These are phyloP conservation scores for Aspergillus bertholletiae DNA, from an alignment of 495 filamentous ascomycete genomes.

Conservation along the genomic window DNA sequence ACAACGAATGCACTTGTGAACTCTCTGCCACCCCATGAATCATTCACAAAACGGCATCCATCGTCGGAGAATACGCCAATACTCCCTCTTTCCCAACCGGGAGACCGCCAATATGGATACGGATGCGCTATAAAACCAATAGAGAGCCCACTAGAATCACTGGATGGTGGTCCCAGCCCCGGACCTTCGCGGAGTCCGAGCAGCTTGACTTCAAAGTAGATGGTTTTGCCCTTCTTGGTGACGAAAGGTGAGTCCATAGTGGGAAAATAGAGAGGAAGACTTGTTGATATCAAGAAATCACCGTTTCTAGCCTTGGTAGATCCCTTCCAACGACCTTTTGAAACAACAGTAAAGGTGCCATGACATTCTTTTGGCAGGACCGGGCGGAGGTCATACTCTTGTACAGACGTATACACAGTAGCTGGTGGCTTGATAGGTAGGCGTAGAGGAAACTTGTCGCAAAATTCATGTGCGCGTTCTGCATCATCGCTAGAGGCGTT, in stretches of 20 bases:
- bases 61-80: constrained; percentile 91
- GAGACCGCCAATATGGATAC: constrained; percentile 82
- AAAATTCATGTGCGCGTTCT: constrained; percentile 71
- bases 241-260: constrained; percentile 61
- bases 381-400: constrained; percentile 41
- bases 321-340: constrained; percentile 42
- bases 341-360: constrained; percentile 34
- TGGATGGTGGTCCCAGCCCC: constrained; percentile 14
- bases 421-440: constrained; percentile 46
- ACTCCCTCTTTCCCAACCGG: constrained; percentile 85
- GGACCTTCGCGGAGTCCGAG: constrained; percentile 36
- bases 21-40: constrained; percentile 74
- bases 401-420: constrained; percentile 36
- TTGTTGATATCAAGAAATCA: constrained; percentile 54
- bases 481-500: constrained; percentile 71
- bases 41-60: constrained; percentile 82
- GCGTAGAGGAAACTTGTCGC: constrained; percentile 58
- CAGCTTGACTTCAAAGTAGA: constrained; percentile 79
- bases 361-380: constrained; percentile 43
- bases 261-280: constrained; percentile 74
- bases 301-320: constrained; percentile 33
- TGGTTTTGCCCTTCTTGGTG: constrained; percentile 51
- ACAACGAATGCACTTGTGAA: constrained; percentile 56
- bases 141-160: constrained; percentile 60
- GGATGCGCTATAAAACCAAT: constrained; percentile 78